Evolutionary conservation across 345 rosid species (phyloP), one percentile per base, ranked within the genome.

Genomic region (Salix brachista): DNA sequence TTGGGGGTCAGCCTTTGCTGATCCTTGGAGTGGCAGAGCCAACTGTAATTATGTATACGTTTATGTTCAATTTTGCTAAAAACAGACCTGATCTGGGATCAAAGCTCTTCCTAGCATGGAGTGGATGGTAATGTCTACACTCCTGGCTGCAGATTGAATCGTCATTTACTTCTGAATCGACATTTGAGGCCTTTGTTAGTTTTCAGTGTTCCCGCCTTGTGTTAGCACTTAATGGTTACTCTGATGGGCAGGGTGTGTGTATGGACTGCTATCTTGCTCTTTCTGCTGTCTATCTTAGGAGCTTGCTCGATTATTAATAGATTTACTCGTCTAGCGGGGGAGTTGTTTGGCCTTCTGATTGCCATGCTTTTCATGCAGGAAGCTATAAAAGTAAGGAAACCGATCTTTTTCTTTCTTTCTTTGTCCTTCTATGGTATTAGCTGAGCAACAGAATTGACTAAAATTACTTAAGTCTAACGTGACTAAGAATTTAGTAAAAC

Each of bases 1-100:
- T 81, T 0, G 84, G 84, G 39, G 84, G 84, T 19, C 84, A 81
- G 75, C 84, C 84, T 67, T 68, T 81, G 61, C 71, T 81, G 75
- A 81, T 81, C 52, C 80, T 81, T 12, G 84, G 84, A 26, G 84
- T 81, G 64, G 84, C 84, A 61, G 84, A 81, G 54, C 84, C 84
- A 48, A 81, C 84, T 64, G 84, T 77, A 6, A 81, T 81, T 61
- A 81, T 81, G 84, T 81, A 81, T 73, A 81, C 78, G 14, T 81
- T 72, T 71, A 71, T 81, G 80, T 81, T 67, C 84, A 77, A 81
- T 18, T 81, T 81, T 64, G 84, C 80, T 6, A 69, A 72, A 69
- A 69, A 18, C 42, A 77, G 80, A 74, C 68, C 74, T 42, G 84
- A 81, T 58, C 50, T 81, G 80, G 84, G 84, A 73, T 73, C 77